Evolutionary conservation across 441 rosid genomes (phyloP), one percentile per base, ranked within the genome.

Genomic region (Hura crepitans): DNA sequence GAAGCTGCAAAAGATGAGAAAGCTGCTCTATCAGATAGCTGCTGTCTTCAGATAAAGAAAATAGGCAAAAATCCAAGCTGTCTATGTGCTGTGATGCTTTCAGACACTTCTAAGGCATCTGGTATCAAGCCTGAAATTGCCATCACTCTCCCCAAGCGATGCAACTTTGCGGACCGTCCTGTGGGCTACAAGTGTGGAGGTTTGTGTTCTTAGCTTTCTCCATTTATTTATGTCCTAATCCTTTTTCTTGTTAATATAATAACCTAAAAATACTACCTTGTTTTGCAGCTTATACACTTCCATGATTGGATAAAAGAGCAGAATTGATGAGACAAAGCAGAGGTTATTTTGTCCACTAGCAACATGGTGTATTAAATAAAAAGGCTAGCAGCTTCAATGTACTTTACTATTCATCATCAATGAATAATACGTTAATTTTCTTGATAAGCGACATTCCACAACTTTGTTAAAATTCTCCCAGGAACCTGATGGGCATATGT

Each of bases 101-200:
- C 93, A 0, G 67, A 85, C 77, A 83, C 85, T 13, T 92, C 93
- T 33, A 84, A 89, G 78, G 80, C 88, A 17, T 85, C 87, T 2
- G 93, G 96, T 25, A 72, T 91, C 33, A 75, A 83, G 60, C 88
- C 87, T 45, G 85, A 89, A 60, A 66, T 82, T 45, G 93, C 91
- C 39, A 74, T 89, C 5, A 85, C 93, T 58, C 84, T 91, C 72
- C 96, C 96, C 49, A 89, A 91, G 74, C 92, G 96, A 62, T 86
- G 93, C 88, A 86, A 85, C 75, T 47, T 91, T n/a, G 88, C 85
- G 17, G 75, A 87, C 72, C 96, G 90, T 59, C 93, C 96, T 0
- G 83, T 91, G 0, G 97, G 97, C 51, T 89, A 81, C 87, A 83
- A 85, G 80, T 89, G 96, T 31, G 92, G 97, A 72, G 63, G 90